Evolutionary conservation across 2,329 filamentous ascomycete species (phyloP).

Genomic region (Penicillium hesseltinei): DNA sequence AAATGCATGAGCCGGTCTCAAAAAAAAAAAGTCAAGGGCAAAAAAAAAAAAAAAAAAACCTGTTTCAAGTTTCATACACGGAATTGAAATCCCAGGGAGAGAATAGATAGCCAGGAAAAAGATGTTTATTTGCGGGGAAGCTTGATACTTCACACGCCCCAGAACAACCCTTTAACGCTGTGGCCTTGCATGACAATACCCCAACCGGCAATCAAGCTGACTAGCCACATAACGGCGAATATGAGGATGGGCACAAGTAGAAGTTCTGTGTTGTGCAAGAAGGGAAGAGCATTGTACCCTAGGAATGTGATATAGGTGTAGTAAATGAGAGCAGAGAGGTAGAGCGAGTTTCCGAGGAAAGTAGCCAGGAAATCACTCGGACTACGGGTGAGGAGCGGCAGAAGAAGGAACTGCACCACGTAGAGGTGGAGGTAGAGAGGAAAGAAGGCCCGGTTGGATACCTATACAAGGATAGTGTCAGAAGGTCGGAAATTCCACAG

Average conservation of each 20-base stretch:
- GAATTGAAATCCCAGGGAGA: not conserved
- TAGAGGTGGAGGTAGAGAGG: conserved; percentile 67
- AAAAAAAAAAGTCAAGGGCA: not conserved
- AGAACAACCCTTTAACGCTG: conserved; percentile 45
- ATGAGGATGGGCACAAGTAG: conserved; percentile 62
- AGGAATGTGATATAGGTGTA: conserved; percentile 69
- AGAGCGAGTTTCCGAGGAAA: conserved; percentile 64
- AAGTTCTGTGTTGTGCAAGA: conserved; percentile 65
- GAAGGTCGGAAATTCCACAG: not conserved
- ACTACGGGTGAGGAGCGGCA: conserved; percentile 54
- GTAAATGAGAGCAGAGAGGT: conserved; percentile 64
- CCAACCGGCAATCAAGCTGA: conserved; percentile 49
- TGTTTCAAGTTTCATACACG: conserved; percentile 17
- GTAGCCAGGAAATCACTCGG: conserved; percentile 46
- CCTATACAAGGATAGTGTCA: conserved; percentile 35
- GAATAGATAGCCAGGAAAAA: not conserved
- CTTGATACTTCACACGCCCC: conserved; percentile 36
- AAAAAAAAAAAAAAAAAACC: conserved; percentile 9
- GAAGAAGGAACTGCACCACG: conserved; percentile 65
- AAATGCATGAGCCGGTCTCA: conserved; percentile 18
- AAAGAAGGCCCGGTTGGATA: conserved; percentile 66
- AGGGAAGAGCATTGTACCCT: conserved; percentile 67
- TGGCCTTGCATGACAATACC: conserved; percentile 46
- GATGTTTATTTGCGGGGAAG: not conserved
- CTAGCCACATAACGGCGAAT: conserved; percentile 59